Conservation (phyloP, 1,139 yeast species). For the Suhomyces guaymorum region DNA sequence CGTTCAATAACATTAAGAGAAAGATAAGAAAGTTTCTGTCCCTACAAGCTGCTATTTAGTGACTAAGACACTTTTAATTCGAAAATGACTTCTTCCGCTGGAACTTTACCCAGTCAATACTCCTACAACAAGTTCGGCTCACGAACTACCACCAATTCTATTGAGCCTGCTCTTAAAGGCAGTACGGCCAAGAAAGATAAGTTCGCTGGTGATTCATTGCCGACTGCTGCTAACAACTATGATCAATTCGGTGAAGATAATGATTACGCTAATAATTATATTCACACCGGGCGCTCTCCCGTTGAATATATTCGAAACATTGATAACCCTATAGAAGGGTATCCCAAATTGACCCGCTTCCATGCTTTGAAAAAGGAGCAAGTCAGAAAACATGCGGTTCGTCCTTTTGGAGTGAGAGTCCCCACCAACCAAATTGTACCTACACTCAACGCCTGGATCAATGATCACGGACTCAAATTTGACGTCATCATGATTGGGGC, state of each 20-base stretch:
- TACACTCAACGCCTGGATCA: conserved; percentile 62
- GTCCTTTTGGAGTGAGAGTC: conserved; percentile 66
- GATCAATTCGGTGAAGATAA: conserved; percentile 30
- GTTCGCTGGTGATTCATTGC: too few relatives aligned
- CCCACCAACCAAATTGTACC: conserved; percentile 54
- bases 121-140: conserved; percentile 16
- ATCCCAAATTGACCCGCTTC: conserved; percentile 75
- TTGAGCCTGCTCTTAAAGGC: too few relatives aligned
- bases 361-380: conserved; percentile 62
- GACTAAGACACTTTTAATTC: too few relatives aligned
- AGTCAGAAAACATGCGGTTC: conserved; percentile 47
- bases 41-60: too few relatives aligned
- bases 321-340: conserved; percentile 70
- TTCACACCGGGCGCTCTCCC: conserved; percentile 62
- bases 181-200: too few relatives aligned
- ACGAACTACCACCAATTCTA: conserved; percentile 3
- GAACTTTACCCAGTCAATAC: conserved; percentile 7
- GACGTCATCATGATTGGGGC: conserved; percentile 95
- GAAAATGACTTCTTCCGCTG: too few relatives aligned
- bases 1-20: too few relatives aligned
- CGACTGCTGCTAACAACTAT: background rate
- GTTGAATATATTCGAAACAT: conserved; percentile 65
- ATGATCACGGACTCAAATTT: conserved; percentile 57
- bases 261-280: conserved; percentile 70
- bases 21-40: too few relatives aligned